Evolutionary conservation across 768 basidiomycete species (phyloP).

Genomic region (Chalciporus pseudorubinellus): DNA sequence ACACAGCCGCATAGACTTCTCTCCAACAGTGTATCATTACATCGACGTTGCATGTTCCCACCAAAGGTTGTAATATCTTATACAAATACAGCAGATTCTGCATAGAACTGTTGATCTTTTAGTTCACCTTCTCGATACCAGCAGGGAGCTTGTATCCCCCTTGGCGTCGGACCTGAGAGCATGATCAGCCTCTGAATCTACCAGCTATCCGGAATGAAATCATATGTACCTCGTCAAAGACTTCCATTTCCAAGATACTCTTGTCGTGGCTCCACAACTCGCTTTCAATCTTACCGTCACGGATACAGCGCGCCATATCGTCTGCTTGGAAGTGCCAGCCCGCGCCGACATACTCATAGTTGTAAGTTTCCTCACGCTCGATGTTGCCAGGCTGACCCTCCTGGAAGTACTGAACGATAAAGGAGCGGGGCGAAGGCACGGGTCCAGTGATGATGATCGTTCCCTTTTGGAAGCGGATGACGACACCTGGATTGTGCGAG

Average conservation of each 20-base stretch:
- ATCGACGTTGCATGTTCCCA: background rate
- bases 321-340: constrained; percentile 54
- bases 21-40: background rate
- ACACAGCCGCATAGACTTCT: background rate
- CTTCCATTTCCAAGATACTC: constrained; percentile 46
- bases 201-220: background rate
- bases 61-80: background rate
- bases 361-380: constrained; percentile 34
- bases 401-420: constrained; percentile 36
- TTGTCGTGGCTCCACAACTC: constrained; percentile 47
- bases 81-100: background rate
- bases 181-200: constrained; percentile 1
- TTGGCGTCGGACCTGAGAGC: constrained; percentile 34
- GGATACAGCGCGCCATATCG: constrained; percentile 45
- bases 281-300: constrained; percentile 40
- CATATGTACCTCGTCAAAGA: constrained; percentile 46
- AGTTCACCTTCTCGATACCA: constrained; percentile 35
- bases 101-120: background rate
- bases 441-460: constrained; percentile 40
- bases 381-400: constrained; percentile 32
- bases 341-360: constrained; percentile 33
- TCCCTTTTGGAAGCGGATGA: constrained; percentile 43
- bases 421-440: constrained; percentile 30
- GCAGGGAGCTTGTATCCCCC: constrained; percentile 40
- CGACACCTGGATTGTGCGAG: constrained; percentile 27